Evolutionary conservation across 192 early-diverging fungal genomes (phyloP).

Genomic region (Coemansia sp.): DNA sequence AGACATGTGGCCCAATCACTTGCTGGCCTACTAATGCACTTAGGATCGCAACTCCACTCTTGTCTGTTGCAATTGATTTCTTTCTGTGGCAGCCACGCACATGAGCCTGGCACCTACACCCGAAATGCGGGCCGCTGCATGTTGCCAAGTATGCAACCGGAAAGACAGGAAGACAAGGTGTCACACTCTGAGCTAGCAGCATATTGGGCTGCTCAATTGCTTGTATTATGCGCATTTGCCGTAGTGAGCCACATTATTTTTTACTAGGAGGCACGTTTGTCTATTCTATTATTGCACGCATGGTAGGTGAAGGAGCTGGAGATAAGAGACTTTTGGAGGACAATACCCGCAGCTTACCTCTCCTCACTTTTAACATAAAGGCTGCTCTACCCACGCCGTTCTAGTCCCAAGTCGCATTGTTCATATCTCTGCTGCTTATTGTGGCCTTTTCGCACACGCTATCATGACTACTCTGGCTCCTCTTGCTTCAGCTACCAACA

Average conservation of each 20-base stretch:
- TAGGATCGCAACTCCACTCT: constrained; percentile 1
- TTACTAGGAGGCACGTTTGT: neutral
- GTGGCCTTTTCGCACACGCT: no score
- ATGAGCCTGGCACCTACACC: neutral
- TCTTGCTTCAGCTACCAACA: neutral
- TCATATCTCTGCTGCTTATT: neutral
- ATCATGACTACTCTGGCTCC: neutral
- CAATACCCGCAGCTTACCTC: neutral
- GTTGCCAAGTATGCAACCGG: constrained; percentile 1
- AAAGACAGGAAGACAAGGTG: neutral
- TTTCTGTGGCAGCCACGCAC: neutral
- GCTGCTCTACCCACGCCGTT: neutral
- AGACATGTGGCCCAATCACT: neutral
- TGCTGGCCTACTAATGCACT: neutral
- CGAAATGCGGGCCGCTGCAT: neutral
- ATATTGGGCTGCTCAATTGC: neutral
- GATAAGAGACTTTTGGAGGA: neutral
- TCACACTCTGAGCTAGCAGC: neutral
- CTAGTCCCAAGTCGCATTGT: neutral
- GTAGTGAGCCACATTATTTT: neutral
- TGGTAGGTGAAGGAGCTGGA: neutral
- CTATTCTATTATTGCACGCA: neutral
- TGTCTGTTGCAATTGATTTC: neutral
- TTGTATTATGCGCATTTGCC: neutral
- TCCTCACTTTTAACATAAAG: neutral